A percentile compares a stretch with the other conserved stretches of the same genome.
Evolutionary conservation across 1,284 basidiomycete species (phyloP).

Genomic region (Singerocomus inundabilis): DNA sequence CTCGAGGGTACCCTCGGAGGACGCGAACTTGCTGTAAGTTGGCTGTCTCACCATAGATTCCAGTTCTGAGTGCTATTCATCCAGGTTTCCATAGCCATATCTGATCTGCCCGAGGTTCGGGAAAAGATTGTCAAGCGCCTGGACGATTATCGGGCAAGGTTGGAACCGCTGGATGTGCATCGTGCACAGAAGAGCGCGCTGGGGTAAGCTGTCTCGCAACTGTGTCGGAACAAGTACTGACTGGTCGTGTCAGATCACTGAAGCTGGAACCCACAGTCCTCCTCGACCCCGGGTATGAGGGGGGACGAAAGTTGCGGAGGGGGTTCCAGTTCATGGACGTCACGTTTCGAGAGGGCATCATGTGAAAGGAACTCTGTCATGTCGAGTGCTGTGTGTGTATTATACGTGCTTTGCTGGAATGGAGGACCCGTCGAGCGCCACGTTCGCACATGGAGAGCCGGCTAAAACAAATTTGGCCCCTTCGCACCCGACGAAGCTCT

Average conservation of each 20-base stretch:
- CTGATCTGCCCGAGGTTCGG: constrained; percentile 52
- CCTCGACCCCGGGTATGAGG: constrained; percentile 19
- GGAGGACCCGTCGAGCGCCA: constrained; percentile 19
- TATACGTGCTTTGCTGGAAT: constrained; percentile 11
- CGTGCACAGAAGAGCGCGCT: constrained; percentile 30
- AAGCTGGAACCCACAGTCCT: constrained; percentile 28
- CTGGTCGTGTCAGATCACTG: constrained; percentile 20
- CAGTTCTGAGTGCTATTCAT: neutral
- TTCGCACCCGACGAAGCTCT: constrained; percentile 15
- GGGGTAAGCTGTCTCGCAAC: constrained; percentile 14
- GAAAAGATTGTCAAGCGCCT: constrained; percentile 39
- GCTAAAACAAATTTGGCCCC: constrained; percentile 18
- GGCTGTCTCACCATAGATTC: neutral
- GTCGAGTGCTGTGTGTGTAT: neutral
- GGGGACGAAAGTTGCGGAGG: neutral
- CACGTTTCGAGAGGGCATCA: constrained; percentile 21
- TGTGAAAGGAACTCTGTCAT: constrained; percentile 14
- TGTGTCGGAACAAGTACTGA: constrained; percentile 7
- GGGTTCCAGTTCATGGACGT: constrained; percentile 12
- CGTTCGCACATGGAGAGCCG: constrained; percentile 32
- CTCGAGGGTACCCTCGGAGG: constrained; percentile 43
- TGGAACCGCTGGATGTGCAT: constrained; percentile 17
- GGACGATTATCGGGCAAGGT: constrained; percentile 21
- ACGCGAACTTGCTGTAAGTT: constrained; percentile 41
- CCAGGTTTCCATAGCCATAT: constrained; percentile 43